These are phyloP conservation scores for Hippophae rhamnoides DNA, from an alignment of 306 rosid genomes.

Conservation along the genomic window DNA sequence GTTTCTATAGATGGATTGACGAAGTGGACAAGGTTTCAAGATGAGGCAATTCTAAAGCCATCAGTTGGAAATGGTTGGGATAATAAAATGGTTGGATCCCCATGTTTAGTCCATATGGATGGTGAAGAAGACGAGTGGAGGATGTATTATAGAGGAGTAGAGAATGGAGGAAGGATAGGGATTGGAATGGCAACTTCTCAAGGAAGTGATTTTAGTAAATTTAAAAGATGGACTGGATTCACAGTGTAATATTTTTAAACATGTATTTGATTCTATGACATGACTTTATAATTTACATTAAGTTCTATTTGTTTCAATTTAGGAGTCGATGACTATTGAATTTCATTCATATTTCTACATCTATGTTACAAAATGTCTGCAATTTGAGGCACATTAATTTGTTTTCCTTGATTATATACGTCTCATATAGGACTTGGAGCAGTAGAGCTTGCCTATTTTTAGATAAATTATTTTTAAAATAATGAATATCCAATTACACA, in stretches of 20 bases:
- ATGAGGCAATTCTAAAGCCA: not conserved
- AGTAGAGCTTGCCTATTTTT: too few species aligned
- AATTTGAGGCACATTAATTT: too few species aligned
- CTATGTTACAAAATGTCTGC: too few species aligned
- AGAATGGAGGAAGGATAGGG: slow-evolving; percentile 15
- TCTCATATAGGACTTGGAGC: too few species aligned
- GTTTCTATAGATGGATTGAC: slow-evolving; percentile 13
- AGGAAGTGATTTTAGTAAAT: slow-evolving; percentile 1
- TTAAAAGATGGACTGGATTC: slow-evolving; percentile 23
- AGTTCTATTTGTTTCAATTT: too few species aligned
- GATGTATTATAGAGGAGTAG: slow-evolving; percentile 18
- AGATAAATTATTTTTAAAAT: too few species aligned
- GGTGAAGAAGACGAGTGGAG: slow-evolving; percentile 14
- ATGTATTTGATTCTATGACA: not conserved
- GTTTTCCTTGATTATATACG: too few species aligned
- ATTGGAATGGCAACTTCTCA: slow-evolving; percentile 28
- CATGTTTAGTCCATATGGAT: slow-evolving; percentile 18
- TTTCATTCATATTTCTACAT: too few species aligned
- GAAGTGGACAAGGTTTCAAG: slow-evolving; percentile 12
- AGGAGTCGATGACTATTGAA: too few species aligned
- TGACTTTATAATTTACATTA: too few species aligned
- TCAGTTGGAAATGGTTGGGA: slow-evolving; percentile 20
- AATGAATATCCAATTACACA: too few species aligned
- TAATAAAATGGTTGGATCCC: slow-evolving; percentile 17
- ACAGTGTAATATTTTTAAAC: not conserved